Conservation (phyloP, 2,329 filamentous ascomycete genomes). For the Pestalotiopsis sp. region DNA sequence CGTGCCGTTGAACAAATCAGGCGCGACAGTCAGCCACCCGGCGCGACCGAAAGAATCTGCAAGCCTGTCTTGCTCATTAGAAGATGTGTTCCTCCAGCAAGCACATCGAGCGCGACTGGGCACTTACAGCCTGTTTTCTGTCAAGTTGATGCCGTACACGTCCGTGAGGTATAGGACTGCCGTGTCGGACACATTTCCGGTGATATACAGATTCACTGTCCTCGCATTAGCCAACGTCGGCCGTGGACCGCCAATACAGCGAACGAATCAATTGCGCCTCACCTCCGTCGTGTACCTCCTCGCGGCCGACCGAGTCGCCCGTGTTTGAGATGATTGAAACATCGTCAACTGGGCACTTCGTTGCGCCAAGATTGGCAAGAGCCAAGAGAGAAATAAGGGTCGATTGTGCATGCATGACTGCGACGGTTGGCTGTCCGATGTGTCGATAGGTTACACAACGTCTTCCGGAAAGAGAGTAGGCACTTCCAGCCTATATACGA, state of each 20-base stretch:
- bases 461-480: background rate
- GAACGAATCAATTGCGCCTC: slow-evolving; percentile 4
- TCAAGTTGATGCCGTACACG: slow-evolving; percentile 34
- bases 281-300: slow-evolving; percentile 31
- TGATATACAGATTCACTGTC: slow-evolving; percentile 35
- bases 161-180: slow-evolving; percentile 36
- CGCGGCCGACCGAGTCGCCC: slow-evolving; percentile 29
- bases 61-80: slow-evolving; percentile 21
- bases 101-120: background rate
- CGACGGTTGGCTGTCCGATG: background rate
- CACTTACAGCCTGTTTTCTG: slow-evolving; percentile 30
- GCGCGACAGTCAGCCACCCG: slow-evolving; percentile 35
- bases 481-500: background rate
- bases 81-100: too few relatives aligned
- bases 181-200: slow-evolving; percentile 24
- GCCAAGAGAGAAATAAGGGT: slow-evolving; percentile 12
- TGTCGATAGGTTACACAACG: background rate
- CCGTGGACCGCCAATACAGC: background rate
- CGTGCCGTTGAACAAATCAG: slow-evolving; percentile 35
- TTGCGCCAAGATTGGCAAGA: background rate
- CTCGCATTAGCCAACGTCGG: background rate
- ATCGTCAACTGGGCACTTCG: slow-evolving; percentile 26
- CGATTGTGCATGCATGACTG: slow-evolving; percentile 2
- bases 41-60: slow-evolving; percentile 39
- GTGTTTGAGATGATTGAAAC: slow-evolving; percentile 28